phyloP scores from a whole-genome alignment of 257 asterid species.

The Nicotiana tabacum region DNA sequence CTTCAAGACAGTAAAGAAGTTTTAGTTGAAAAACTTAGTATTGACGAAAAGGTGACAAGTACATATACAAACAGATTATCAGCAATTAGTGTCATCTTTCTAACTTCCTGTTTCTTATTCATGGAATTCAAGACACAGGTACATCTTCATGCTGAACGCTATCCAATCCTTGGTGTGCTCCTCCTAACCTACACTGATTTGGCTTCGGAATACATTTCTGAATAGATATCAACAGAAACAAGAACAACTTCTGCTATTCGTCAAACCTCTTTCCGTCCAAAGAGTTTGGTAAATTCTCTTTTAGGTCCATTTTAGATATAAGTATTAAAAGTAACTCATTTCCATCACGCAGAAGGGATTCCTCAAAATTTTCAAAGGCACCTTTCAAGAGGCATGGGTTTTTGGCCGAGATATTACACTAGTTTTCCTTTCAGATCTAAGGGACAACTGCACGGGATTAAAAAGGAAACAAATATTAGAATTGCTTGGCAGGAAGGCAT shows the following conservation, averaged over 20 bases:
- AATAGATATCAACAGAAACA: constrained; percentile 6
- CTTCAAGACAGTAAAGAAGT: not conserved
- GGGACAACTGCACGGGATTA: constrained; percentile 45
- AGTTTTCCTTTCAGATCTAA: constrained; percentile 34
- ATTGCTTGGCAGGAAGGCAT: not conserved
- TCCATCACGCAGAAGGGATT: not conserved
- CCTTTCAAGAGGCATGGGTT: constrained; percentile 30
- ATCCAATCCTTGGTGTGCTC: constrained; percentile 28
- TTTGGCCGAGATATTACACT: constrained; percentile 25
- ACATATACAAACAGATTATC: not conserved
- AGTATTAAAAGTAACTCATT: not conserved
- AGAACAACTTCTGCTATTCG: not conserved
- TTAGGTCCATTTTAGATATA: constrained; percentile 20
- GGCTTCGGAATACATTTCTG: constrained; percentile 44
- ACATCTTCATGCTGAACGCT: constrained; percentile 43
- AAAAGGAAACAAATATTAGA: not conserved
- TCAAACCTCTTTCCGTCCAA: constrained; percentile 42
- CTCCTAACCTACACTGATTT: constrained; percentile 43
- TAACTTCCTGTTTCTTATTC: not conserved
- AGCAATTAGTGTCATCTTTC: not conserved
- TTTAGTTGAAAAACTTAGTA: not conserved
- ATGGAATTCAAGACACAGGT: not conserved
- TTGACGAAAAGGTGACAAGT: not conserved
- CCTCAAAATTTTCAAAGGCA: constrained; percentile 18
- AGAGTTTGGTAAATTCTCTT: constrained; percentile 32